Base-by-base conservation (phyloP, 2,329 filamentous ascomycete species). In the Apiospora phragmitis region DNA sequence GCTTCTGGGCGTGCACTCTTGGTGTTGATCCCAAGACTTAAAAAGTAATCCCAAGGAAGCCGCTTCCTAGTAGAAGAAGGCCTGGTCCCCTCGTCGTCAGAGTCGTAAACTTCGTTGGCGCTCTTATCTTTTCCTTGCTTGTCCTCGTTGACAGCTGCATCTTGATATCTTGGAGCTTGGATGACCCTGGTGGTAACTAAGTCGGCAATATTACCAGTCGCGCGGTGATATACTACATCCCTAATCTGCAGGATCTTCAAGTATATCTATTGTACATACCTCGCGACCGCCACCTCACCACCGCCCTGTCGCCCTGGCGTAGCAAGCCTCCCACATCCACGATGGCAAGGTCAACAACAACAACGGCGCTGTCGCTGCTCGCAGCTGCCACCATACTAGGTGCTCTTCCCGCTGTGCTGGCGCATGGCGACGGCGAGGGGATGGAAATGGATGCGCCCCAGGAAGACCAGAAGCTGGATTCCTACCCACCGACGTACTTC, bases 1-100 rank as follows among this genome's bases (percentile, higher is more conserved):
- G 55, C 55, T 62, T 62, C 55, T 62, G 21, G 55, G 55, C 55
- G 51, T 59, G 51, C 29, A 32, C 55, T 62, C 55, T 62, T 62
- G 55, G 55, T 62, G 55, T 62, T 62, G 55, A 38, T 62, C 29
- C 55, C 29, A 62, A 62, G 55, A 62, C 55, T 47, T 38, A 7
- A 62, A 62, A 59, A 62, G 32, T 62, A 62, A 38, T 38, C 32
- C 32, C 32, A 32, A 62, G 55, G 55, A 62, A 62, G 55, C 12
- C 21, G 45, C 69, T 65, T 71, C 73, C 73, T 91, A 94, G 79
- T 93, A 94, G 79, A 88, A 92, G 78, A 91, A 93, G 21, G 90
- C 86, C 0, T 92, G 91, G 21, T 72, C 70, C 24, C 55, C 55
- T 62, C 55, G 55, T 62, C 55, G n/a, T n/a, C 8, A 24, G n/a